Evolutionary conservation across 2,329 filamentous ascomycete species (phyloP).

Genomic region (Colletotrichum horii): DNA sequence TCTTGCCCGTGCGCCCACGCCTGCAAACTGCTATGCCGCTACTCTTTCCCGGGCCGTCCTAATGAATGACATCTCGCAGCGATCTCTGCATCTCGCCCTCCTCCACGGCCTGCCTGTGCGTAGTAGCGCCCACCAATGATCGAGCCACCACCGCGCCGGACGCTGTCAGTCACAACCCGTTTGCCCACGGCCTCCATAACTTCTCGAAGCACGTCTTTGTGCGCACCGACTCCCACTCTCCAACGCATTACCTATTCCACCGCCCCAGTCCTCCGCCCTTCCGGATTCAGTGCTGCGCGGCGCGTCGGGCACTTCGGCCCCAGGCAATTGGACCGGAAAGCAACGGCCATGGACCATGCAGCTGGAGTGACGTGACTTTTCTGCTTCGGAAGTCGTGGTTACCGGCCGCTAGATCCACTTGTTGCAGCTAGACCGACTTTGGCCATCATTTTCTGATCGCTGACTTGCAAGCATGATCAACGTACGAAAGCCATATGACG

Average conservation of each 20-base stretch:
- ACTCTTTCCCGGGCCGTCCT: background rate
- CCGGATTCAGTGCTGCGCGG: background rate
- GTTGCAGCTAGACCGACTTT: background rate
- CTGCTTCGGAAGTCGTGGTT: background rate
- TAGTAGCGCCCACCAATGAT: background rate
- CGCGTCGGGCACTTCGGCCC: background rate
- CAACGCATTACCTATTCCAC: background rate
- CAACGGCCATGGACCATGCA: background rate
- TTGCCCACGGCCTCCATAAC: background rate
- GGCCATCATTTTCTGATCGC: background rate
- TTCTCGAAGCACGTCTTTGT: background rate
- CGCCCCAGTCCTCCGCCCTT: background rate
- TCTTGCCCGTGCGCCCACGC: no score
- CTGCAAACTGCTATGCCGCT: background rate
- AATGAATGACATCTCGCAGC: background rate
- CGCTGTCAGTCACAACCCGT: background rate
- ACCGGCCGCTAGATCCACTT: background rate
- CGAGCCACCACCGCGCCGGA: background rate
- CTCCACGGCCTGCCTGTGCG: background rate
- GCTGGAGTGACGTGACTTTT: background rate
- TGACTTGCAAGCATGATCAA: background rate
- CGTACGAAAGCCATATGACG: background rate
- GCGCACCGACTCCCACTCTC: background rate
- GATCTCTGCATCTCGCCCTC: background rate
- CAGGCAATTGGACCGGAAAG: background rate